A percentile compares a stretch with the other conserved stretches of the same genome.
These are phyloP conservation scores for Kockovaella imperatae DNA, from an alignment of 768 basidiomycete genomes.

Conservation along the genomic window DNA sequence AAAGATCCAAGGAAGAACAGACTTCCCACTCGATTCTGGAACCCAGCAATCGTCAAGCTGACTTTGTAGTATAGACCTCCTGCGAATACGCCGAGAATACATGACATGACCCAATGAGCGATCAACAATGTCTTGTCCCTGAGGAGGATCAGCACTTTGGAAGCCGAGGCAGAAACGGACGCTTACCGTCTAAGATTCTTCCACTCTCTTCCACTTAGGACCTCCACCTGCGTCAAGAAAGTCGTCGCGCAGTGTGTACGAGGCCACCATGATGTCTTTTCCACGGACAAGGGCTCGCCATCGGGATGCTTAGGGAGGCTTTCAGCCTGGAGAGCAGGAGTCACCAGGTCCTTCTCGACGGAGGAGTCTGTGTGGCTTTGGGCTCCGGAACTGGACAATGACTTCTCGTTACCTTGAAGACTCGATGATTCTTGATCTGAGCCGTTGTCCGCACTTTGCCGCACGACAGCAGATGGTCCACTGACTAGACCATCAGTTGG, in stretches of 20 bases:
- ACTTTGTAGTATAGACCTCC: constrained; percentile 83
- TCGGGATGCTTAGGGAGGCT: too few relatives aligned
- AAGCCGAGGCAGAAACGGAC: background rate
- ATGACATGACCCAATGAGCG: constrained; percentile 64
- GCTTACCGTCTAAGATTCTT: constrained; percentile 63
- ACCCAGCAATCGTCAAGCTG: constrained; percentile 73
- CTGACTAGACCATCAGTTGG: constrained; percentile 9
- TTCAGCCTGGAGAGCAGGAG: too few relatives aligned
- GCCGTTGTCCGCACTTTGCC: too few relatives aligned
- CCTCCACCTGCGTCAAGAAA: constrained; percentile 81
- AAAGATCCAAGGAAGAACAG: constrained; percentile 91
- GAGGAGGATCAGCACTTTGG: background rate
- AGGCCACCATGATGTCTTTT: too few relatives aligned
- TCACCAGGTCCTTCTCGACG: background rate
- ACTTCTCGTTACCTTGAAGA: too few relatives aligned
- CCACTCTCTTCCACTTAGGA: constrained; percentile 76
- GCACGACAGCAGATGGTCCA: constrained; percentile 3
- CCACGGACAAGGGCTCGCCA: too few relatives aligned
- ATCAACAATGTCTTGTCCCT: constrained; percentile 77
- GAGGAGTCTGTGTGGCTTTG: too few relatives aligned
- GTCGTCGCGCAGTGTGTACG: constrained; percentile 56
- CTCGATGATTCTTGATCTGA: too few relatives aligned
- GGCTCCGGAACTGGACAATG: too few relatives aligned
- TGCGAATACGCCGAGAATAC: constrained; percentile 75
- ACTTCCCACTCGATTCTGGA: constrained; percentile 81